A percentile compares a stretch with the other conserved stretches of the same genome.
Conservation (phyloP, 169 alveolate species). For the Cryptosporidium viatorum region DNA sequence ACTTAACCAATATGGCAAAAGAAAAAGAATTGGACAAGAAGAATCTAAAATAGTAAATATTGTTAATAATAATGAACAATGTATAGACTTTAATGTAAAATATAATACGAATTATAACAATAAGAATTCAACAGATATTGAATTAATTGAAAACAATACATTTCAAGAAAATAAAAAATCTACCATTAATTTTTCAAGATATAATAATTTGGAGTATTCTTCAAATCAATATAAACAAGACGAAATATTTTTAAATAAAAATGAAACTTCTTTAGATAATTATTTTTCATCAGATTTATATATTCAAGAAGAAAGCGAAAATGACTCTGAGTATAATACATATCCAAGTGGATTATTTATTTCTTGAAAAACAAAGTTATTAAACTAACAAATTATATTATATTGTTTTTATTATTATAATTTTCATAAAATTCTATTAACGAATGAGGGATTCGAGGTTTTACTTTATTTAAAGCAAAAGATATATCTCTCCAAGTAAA, state of each 20-base stretch:
- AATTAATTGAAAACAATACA: neutral
- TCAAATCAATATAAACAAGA: neutral
- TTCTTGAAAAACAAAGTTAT: no score
- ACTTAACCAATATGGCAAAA: neutral
- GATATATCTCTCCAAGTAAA: conserved; percentile 76
- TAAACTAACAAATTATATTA: neutral
- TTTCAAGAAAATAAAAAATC: neutral
- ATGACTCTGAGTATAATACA: neutral
- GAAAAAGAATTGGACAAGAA: neutral
- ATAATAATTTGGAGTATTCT: neutral
- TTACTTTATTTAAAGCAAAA: conserved; percentile 76
- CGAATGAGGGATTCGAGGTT: conserved; percentile 79
- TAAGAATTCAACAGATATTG: neutral
- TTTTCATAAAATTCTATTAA: conserved; percentile 77
- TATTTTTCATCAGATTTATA: neutral
- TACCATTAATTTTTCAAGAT: neutral
- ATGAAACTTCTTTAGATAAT: neutral
- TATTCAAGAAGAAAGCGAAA: neutral
- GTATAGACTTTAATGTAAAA: neutral
- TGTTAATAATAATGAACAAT: neutral
- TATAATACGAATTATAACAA: neutral
- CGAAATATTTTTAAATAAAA: neutral
- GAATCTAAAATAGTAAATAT: neutral
- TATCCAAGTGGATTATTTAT: neutral
- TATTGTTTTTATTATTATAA: conserved; percentile 73